Base-by-base conservation (phyloP, 2,329 filamentous ascomycete species). In the Fusarium falciforme region DNA sequence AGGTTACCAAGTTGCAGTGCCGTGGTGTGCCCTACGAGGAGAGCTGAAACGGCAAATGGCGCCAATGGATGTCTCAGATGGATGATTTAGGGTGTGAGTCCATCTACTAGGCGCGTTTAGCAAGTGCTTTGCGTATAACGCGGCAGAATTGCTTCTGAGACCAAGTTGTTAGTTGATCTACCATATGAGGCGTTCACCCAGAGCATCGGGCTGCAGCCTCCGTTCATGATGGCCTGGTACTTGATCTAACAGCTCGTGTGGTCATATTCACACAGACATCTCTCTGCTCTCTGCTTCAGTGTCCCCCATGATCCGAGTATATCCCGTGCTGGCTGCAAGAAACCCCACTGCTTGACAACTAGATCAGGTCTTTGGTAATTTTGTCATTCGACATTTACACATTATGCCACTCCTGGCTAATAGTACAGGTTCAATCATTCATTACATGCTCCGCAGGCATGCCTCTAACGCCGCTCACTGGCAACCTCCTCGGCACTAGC, bases 401-500 rank as follows among this genome's bases (percentile, higher is more conserved):
- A 64, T 73, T 57, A 73, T 63, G 40, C 62, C 58, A 62, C 25
- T 17, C n/a, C 61, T 33, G 29, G 49, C 67, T 71, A 64, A 31
- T 71, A 38, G 20, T 69, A 73, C 55, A 71, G 25, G 6, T 63
- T 12, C 22, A 44, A 25, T 66, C 47, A 31, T 40, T 16, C n/a
- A 42, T 63, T 12, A n/a, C 35, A 38, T 33, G 22, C 52, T 40
- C 49, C 64, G 47, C 44, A 66, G 42, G 61, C 44, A 40, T 16
- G 20, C 12, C 36, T 55, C 44, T 67, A 75, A 66, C 58, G 54
- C n/a, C 72, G 70, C 57, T 78, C 76, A 33, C 73, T 72, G 9
- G 76, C 75, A 70, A 79, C 63, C 57, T 73, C 64, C 58, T 76
- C 76, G 12, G 77, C 75, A n/a, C 66, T 68, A 6, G 52, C 61